A percentile compares a stretch with the other conserved stretches of the same genome.
These are phyloP conservation scores for Echium plantagineum DNA, from an alignment of 257 asterid genomes.

Conservation along the genomic window DNA sequence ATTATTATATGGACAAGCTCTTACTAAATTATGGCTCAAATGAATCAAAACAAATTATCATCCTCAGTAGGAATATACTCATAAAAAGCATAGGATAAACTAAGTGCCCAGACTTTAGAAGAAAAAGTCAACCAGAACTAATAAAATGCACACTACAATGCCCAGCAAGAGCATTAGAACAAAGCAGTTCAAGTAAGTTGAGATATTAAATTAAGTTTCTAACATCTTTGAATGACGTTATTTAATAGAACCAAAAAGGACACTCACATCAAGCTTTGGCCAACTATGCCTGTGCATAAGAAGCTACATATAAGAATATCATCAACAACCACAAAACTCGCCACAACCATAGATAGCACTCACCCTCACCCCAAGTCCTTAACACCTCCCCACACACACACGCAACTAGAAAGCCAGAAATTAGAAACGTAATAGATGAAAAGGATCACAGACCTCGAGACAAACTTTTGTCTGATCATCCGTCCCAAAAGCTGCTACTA, in stretches of 20 bases:
- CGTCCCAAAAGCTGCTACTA: slow-evolving; percentile 66
- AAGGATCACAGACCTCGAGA: slow-evolving; percentile 44
- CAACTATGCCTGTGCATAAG: too few species aligned
- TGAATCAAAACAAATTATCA: background rate
- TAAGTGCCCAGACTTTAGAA: background rate
- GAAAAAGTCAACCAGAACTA: background rate
- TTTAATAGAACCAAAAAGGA: background rate
- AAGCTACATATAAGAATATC: background rate
- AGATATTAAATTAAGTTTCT: background rate
- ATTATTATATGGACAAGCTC: background rate
- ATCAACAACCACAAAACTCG: too few species aligned
- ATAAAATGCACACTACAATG: too few species aligned
- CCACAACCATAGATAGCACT: background rate
- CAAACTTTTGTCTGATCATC: slow-evolving; percentile 75
- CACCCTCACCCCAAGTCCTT: background rate
- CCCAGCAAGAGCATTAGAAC: background rate
- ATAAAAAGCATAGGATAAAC: background rate
- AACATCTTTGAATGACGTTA: background rate
- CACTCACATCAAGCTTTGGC: background rate
- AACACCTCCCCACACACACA: background rate
- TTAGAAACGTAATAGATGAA: background rate
- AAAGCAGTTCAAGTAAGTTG: background rate
- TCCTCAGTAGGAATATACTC: background rate
- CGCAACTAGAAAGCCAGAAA: background rate
- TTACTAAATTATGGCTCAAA: background rate